Conservation (phyloP, 805 yeast genomes). For the Tetrapisispora iriomotensis region DNA sequence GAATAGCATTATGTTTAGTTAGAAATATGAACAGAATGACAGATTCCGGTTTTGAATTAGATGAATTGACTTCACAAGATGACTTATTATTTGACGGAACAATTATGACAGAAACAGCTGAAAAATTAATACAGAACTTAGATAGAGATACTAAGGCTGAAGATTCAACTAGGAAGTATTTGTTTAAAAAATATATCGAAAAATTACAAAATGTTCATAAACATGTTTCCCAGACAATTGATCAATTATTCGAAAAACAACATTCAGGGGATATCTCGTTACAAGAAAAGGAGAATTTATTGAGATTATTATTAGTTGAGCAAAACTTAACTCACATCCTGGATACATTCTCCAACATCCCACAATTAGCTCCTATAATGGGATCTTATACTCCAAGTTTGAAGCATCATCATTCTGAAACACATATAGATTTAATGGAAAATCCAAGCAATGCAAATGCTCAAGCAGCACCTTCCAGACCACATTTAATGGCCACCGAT, state of each 20-base stretch:
- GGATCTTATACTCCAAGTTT: conserved; percentile 2
- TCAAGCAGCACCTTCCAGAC: conserved; percentile 22
- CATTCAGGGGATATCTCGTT: conserved; percentile 42
- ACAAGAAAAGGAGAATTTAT: conserved; percentile 66
- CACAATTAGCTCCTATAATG: conserved; percentile 14
- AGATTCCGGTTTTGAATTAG: conserved; percentile 26
- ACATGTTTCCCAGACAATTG: conserved; percentile 41
- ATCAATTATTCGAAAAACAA: conserved; percentile 49
- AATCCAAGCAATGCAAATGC: neutral
- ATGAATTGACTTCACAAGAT: conserved; percentile 33
- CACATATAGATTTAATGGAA: neutral
- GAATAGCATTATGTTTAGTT: conserved; percentile 71
- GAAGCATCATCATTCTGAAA: conserved; percentile 1
- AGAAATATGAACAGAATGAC: conserved; percentile 66
- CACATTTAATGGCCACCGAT: conserved; percentile 67
- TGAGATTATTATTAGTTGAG: conserved; percentile 60
- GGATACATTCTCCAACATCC: conserved; percentile 28
- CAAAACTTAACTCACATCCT: conserved; percentile 52
- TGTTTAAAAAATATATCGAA: conserved; percentile 33
- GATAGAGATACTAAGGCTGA: conserved; percentile 19
- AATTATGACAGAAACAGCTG: conserved; percentile 63
- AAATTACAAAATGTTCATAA: conserved; percentile 30
- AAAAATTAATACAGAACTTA: conserved; percentile 41
- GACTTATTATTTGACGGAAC: conserved; percentile 72
- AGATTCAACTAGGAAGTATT: conserved; percentile 27